A percentile compares a stretch with the other conserved stretches of the same genome.
These are phyloP conservation scores for Dioscorea dumetorum DNA, from an alignment of 106 monocot genomes.

Conservation along the genomic window DNA sequence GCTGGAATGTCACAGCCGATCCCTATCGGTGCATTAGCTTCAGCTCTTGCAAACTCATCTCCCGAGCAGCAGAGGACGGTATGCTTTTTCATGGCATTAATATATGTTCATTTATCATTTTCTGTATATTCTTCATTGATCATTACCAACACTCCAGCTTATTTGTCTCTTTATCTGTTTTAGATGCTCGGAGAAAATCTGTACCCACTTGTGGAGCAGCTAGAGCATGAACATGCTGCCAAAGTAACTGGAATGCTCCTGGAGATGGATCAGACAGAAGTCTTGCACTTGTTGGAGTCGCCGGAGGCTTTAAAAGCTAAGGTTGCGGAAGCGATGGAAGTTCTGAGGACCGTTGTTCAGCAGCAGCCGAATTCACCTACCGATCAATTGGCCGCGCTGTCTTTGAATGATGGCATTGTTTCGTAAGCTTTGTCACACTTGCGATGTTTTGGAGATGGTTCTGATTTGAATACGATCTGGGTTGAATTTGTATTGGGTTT, in stretches of 20 bases:
- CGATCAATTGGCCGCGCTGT: conserved; percentile 42
- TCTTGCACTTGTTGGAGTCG: conserved; percentile 55
- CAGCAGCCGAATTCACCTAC: conserved; percentile 30
- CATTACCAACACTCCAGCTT: too few relatives aligned
- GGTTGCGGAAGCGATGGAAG: conserved; percentile 59
- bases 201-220: conserved; percentile 51
- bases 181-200: conserved; percentile 54
- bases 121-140: too few relatives aligned
- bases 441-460: too few relatives aligned
- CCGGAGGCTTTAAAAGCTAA: conserved; percentile 48
- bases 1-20: conserved; percentile 48
- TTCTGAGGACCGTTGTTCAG: conserved; percentile 41
- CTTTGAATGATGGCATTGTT: conserved; percentile 35
- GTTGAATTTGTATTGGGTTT: background rate
- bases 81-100: background rate
- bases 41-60: conserved; percentile 70
- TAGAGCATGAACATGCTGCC: conserved; percentile 49
- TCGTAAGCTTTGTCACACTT: conserved; percentile 6
- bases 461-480: too few relatives aligned
- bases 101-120: too few relatives aligned
- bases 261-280: conserved; percentile 69
- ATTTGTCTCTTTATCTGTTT: conserved; percentile 1
- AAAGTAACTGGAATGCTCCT: conserved; percentile 62
- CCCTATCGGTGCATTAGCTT: conserved; percentile 56
- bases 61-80: conserved; percentile 81